phyloP scores from a whole-genome alignment of 2,329 filamentous ascomycete genomes.

The Cytospora piceae region DNA sequence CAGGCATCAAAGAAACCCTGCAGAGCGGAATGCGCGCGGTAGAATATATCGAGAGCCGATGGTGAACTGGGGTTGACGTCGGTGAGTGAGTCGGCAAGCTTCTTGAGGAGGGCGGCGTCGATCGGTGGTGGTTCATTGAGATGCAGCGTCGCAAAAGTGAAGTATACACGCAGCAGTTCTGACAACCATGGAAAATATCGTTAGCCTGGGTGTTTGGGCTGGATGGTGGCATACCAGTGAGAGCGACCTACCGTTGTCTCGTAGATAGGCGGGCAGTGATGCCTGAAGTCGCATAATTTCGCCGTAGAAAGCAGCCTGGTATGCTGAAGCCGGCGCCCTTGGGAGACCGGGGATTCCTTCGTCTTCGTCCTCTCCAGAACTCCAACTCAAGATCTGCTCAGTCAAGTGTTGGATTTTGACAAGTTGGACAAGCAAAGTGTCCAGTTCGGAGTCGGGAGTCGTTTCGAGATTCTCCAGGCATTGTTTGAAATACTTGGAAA shows the following conservation, averaged over 20 bases:
- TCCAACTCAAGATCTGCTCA: conserved; percentile 52
- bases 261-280: conserved; percentile 42
- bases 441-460: conserved; percentile 49
- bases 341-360: conserved; percentile 42
- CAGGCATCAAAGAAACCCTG: conserved; percentile 55
- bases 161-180: conserved; percentile 47
- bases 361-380: conserved; percentile 40
- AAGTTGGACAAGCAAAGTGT: conserved; percentile 50
- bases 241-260: conserved; percentile 43
- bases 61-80: conserved; percentile 36
- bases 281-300: conserved; percentile 49
- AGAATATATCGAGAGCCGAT: conserved; percentile 54
- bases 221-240: not conserved
- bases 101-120: conserved; percentile 45
- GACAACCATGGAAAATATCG: not conserved
- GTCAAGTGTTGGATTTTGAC: conserved; percentile 55
- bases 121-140: conserved; percentile 53
- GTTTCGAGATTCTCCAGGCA: conserved; percentile 52
- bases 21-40: conserved; percentile 51
- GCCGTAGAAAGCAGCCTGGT: conserved; percentile 49
- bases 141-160: conserved; percentile 47
- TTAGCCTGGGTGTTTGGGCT: not conserved
- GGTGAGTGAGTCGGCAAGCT: conserved; percentile 49
- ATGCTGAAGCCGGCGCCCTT: conserved; percentile 48
- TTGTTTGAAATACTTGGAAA: conserved; percentile 55